Base-by-base conservation (phyloP, 495 filamentous ascomycete genomes). In the Talaromyces borbonicus region DNA sequence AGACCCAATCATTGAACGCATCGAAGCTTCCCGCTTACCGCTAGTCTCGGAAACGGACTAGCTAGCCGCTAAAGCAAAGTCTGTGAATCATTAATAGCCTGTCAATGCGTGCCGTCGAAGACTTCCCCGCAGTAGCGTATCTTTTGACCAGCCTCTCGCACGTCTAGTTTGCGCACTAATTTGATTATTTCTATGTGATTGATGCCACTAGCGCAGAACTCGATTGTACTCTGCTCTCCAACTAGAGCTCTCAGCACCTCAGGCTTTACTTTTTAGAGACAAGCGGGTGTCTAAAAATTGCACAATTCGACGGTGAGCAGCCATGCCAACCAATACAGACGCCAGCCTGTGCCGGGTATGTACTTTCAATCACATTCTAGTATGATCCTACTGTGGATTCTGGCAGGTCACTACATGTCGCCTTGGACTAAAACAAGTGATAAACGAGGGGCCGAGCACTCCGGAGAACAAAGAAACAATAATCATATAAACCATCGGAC, bases 301-400 rank as follows among this genome's bases (percentile, higher is more conserved):
- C 52, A 32, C 60, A 78, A 46, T 78, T 80, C 38, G 18, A 38
- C 35, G 35, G 35, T 38, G 35, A 38, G 22, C 15, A 19, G 15
- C 35, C 35, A 38, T 38, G 35, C 12, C 5, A 31, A 18, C 41
- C 25, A 29, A 31, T 43, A 27, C 41, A 43, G 6, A n/a, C n/a
- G n/a, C n/a, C n/a, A n/a, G n/a, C n/a, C n/a, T n/a, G n/a, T n/a
- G 39, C 26, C 25, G 16, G 41, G n/a, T 16, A 19, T 12, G 32
- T 31, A 22, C 41, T 29, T 14, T 43, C 41, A 31, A 43, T 8
- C 41, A 43, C 41, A 43, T 43, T 27, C 41, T 43, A 43, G 25
- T 27, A 27, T 43, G 41, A 33, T 33, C 31, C 31, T 12, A 15
- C 31, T 7, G 31, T 14, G 12, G n/a, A 33, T 33, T 33, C 1